These are phyloP conservation scores for Diaporthe eres DNA, from an alignment of 2,329 filamentous ascomycete species.

Conservation along the genomic window DNA sequence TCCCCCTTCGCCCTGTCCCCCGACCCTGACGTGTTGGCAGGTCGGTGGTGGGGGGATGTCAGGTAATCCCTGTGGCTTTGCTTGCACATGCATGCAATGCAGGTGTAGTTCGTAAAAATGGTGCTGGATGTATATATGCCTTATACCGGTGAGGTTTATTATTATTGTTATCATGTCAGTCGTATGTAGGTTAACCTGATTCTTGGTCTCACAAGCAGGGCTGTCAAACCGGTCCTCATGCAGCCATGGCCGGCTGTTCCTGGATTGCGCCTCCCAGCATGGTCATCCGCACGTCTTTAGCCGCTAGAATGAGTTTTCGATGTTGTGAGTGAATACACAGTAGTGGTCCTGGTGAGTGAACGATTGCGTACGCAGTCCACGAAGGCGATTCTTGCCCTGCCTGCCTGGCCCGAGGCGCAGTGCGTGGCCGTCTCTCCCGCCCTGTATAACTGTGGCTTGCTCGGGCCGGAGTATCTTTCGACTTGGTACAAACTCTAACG, in stretches of 20 bases:
- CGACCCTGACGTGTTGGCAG: neutral
- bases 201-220: neutral
- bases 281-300: neutral
- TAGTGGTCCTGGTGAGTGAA: neutral
- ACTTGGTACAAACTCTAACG: constrained; percentile 14
- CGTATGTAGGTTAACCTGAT: neutral
- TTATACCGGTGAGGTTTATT: neutral
- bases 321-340: neutral
- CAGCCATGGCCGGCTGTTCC: neutral
- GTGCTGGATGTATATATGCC: neutral
- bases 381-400: neutral
- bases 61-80: neutral
- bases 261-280: neutral
- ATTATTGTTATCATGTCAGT: constrained; percentile 4
- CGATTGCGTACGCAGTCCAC: neutral
- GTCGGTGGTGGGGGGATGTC: neutral
- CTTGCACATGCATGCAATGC: neutral
- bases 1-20: neutral
- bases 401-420: neutral
- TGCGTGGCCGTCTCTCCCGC: neutral
- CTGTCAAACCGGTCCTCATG: neutral
- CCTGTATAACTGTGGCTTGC: neutral
- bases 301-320: neutral
- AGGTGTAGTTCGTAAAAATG: constrained; percentile 11
- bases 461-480: constrained; percentile 18